Base-by-base conservation (phyloP, 495 filamentous ascomycete species). In the Aspergillus sparsus region DNA sequence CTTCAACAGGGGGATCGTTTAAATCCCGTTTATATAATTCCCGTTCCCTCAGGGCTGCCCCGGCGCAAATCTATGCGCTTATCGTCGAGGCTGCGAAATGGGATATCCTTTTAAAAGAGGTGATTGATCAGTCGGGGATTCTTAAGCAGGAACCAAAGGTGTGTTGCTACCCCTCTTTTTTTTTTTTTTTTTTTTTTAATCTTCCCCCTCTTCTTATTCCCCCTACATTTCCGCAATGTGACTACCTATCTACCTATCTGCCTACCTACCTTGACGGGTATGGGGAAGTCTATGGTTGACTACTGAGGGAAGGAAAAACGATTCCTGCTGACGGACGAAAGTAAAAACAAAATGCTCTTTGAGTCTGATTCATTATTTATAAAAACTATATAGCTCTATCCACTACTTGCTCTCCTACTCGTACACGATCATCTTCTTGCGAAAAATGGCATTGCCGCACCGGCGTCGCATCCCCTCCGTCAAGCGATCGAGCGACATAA, bases 31-130 rank as follows among this genome's bases (percentile, higher is more conserved):
- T 96, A 53, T 97, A 91, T 73, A 77, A 69, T 37, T 78, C 82
- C 55, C 83, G 83, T 53, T 76, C 79, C 18, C 72, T 89, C 15
- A 93, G 92, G 60, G 91, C 90, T 1, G 81, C 84, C 0, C 90
- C 88, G 0, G 87, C 89, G 16, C 89, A 94, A 62, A 74, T 98
- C 47, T 97, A 93, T 66, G 94, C 94, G 3, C 74, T 98, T 7
- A 85, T 88, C 39, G 83, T 85, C 34, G 92, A 97, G 69, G 86
- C 91, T 2, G 83, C 89, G 46, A 97, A 96, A 87, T 96, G 95
- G 91, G 91, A 91, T 60, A 69, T 80, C 18, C 79, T 97, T 3
- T 75, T 98, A 12, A 89, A 91, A 53, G 91, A 95, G 58, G 87
- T 97, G 4, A 85, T 98, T 68, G 90, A 93, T 53, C 82, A 80